Conservation (phyloP, 1,284 basidiomycete genomes). For the Microbotryum intermedium region DNA sequence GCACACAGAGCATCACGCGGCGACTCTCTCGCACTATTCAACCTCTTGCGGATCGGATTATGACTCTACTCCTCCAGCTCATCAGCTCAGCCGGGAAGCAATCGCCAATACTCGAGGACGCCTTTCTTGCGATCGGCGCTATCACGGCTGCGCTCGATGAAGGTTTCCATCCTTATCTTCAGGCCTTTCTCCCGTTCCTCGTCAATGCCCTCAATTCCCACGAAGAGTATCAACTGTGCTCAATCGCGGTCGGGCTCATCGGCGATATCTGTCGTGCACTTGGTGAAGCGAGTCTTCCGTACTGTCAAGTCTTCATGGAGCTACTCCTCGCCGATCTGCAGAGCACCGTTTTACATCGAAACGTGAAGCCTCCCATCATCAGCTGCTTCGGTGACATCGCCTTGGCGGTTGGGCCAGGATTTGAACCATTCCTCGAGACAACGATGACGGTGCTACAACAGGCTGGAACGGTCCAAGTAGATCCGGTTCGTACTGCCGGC, state of each 20-base stretch:
- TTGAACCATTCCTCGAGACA: conserved; percentile 81
- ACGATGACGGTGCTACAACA: conserved; percentile 87
- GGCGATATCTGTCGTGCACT: conserved; percentile 91
- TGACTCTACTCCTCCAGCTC: conserved; percentile 81
- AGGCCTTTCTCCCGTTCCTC: conserved; percentile 81
- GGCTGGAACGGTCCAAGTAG: conserved; percentile 75
- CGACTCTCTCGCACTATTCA: conserved; percentile 75
- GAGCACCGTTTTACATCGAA: conserved; percentile 80
- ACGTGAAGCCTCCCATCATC: conserved; percentile 92
- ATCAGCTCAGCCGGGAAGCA: conserved; percentile 82
- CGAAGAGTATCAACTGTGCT: conserved; percentile 92
- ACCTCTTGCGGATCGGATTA: conserved; percentile 85
- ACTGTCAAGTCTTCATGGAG: conserved; percentile 79
- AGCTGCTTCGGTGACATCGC: conserved; percentile 97
- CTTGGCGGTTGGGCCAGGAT: conserved; percentile 75
- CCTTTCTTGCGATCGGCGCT: conserved; percentile 89
- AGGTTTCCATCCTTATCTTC: conserved; percentile 79
- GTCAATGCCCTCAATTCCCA: conserved; percentile 82
- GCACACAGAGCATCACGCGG: conserved; percentile 63
- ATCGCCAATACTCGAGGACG: conserved; percentile 92
- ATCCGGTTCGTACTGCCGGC: conserved; percentile 53
- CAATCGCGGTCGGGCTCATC: conserved; percentile 88
- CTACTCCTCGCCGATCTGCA: conserved; percentile 86
- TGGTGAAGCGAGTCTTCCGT: conserved; percentile 70
- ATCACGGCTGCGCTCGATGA: conserved; percentile 65